Percentiles rank a stretch among this genome's conserved stretches.
phyloP scores from a whole-genome alignment of 148 eudicot genomes.

The Rhododendron kiyosumense region DNA sequence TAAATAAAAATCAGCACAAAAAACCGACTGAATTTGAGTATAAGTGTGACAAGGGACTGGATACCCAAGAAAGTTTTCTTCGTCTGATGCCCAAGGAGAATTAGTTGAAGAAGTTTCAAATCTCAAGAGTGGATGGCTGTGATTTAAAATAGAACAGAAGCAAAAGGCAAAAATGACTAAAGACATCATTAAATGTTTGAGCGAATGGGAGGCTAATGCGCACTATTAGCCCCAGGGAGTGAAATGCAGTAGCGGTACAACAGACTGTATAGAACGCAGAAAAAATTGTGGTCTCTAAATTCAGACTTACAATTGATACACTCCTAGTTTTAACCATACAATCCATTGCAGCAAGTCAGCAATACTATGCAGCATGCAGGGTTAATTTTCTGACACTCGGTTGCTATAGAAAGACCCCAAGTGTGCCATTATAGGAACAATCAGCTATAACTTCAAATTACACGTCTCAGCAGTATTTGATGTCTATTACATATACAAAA shows the following conservation, averaged over 20 bases:
- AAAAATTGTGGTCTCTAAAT: not conserved
- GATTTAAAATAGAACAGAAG: not conserved
- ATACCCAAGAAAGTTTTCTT: no score
- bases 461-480: not conserved
- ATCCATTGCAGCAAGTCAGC: conserved; percentile 25
- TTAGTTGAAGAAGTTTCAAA: not conserved
- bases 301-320: not conserved
- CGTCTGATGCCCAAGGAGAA: not conserved
- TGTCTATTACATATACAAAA: no score
- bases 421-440: not conserved
- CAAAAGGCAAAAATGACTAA: not conserved
- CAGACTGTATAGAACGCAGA: not conserved
- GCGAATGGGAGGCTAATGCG: not conserved
- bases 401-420: not conserved
- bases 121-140: not conserved
- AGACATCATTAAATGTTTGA: not conserved
- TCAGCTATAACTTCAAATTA: not conserved
- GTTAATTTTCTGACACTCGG: not conserved
- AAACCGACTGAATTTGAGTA: no score
- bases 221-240: not conserved
- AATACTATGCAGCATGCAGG: not conserved
- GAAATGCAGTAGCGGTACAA: not conserved
- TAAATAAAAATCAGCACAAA: no score
- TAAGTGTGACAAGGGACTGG: no score
- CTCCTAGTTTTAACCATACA: conserved; percentile 40